Percentiles rank a stretch among this genome's conserved stretches.
Conservation (phyloP, 495 filamentous ascomycete species). For the Friedmanniomyces endolithicus region DNA sequence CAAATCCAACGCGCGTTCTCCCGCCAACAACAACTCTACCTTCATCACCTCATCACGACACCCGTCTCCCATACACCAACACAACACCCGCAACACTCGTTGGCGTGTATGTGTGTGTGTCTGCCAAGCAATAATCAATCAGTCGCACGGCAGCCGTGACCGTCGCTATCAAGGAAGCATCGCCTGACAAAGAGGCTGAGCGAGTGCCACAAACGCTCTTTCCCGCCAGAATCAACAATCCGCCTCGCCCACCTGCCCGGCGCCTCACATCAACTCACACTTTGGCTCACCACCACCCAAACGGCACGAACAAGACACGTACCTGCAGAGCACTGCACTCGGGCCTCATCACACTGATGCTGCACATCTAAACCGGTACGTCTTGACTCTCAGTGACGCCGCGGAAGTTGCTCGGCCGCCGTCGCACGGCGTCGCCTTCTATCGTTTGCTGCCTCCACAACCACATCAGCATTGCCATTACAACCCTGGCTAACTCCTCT, state of each 20-base stretch:
- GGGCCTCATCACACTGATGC: not conserved
- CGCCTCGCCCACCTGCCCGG: not conserved
- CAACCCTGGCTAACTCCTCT: not conserved
- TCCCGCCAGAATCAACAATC: not conserved
- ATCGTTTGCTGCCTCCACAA: not conserved
- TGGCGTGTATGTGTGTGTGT: not conserved
- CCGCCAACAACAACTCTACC: conserved; percentile 12
- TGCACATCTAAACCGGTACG: conserved; percentile 3
- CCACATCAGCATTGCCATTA: not conserved
- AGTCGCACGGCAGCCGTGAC: too few species aligned
- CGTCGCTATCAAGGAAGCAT: not conserved
- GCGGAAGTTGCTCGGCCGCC: not conserved
- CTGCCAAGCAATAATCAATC: not conserved
- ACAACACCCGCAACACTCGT: not conserved
- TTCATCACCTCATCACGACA: not conserved
- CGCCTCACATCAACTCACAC: not conserved
- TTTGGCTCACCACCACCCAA: not conserved
- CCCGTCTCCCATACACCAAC: not conserved
- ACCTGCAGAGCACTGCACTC: not conserved
- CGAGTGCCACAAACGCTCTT: not conserved
- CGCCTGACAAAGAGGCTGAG: not conserved
- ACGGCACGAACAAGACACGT: not conserved
- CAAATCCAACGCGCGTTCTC: conserved; percentile 19
- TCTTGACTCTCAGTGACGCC: not conserved
- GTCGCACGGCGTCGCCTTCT: not conserved